Evolutionary conservation across 164 flowering plant genomes (phyloP), one percentile per base, ranked within the genome.

Genomic region (Paratinospora sagittata): DNA sequence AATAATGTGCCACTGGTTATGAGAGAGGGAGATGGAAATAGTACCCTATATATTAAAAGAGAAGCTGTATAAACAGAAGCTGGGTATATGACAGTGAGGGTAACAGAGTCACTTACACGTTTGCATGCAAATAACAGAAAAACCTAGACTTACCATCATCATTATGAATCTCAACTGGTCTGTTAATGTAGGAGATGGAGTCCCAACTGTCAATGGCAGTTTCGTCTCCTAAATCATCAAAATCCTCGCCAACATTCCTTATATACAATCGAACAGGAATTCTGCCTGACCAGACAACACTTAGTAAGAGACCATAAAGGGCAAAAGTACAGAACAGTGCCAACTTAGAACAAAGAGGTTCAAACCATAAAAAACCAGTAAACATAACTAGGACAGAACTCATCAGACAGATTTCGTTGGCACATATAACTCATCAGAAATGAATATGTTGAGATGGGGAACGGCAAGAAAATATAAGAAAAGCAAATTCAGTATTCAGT

Each of bases 201-300:
- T 96, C 99, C 98, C 98, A 96, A 71, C 81, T 84, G 67, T 89
- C 88, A 79, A 90, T 57, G 21, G 73, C 72, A 61, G 90, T 84
- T 66, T 81, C 83, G 80, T 87, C 92, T 82, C 82, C 93, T 45
- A 90, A 72, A 60, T 91, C 91, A 67, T 86, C 87, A 74, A 84
- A 72, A 74, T 85, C 86, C 72, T 89, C 84, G 27, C 47, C 75
- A 39, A 90, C 68, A 73, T 47, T 80, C 84, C 89, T 70, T 70
- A 89, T 78, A 70, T 93, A 96, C 81, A 93, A 82, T 27, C 99
- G 87, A 70, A 96, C 90, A 33, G 99, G 98, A 83, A 91, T 76
- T 81, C 90, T 86, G 81, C 87, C 99, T 96, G 86, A 73, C 62
- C 74, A 84, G 30, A 71, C 52, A 57, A 71, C 78, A 73, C 37